Base-by-base conservation (phyloP, 2,329 filamentous ascomycete species). In the Epichloe sylvatica region DNA sequence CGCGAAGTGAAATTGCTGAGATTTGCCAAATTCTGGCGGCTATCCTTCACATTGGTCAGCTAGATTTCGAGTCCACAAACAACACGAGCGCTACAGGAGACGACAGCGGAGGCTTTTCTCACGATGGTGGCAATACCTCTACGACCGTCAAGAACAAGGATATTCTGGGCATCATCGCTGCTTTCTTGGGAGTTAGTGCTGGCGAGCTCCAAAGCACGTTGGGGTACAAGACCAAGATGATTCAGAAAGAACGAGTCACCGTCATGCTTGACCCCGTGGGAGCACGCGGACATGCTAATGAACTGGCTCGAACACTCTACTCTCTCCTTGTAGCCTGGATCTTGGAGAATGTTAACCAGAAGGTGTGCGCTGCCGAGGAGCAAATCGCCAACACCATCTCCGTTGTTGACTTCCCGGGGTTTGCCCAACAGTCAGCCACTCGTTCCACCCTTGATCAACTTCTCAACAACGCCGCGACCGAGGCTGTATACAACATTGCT, bases 41-140 rank as follows among this genome's bases (percentile, higher is more conserved):
- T 58, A 96, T 98, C 56, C 75, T 98, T n/a, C 92, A 98, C 64
- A 90, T 98, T 57, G 92, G 92, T 30, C 92, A 98, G 70, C 80
- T 98, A 3, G 92, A 98, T 59, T 98, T 98, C 57, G 81, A 85
- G 62, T 89, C 80, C 0, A 83, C 84, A 2, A 83, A 86, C 57
- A 80, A 83, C 56, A 97, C 92, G 1, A 83, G 83, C 2, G 83
- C 80, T 0, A 79, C 79, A 1, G 88, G 80, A 2, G 90, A 96
- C 58, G 92, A 98, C 60, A 97, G 91, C 57, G 92, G 92, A 49
- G 91, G 91, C 19, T 97, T 92, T 67, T 95, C 92, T 0, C 89
- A 95, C 62, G 92, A 98, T 66, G 92, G 92, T 55, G 87, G 83
- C 40, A 86, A 92, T 61, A 86, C 78, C 0, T 73, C 90, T 30